A percentile compares a stretch with the other conserved stretches of the same genome.
Evolutionary conservation across 1,139 yeast species (phyloP).

Genomic region (Torulaspora pretoriensis): DNA sequence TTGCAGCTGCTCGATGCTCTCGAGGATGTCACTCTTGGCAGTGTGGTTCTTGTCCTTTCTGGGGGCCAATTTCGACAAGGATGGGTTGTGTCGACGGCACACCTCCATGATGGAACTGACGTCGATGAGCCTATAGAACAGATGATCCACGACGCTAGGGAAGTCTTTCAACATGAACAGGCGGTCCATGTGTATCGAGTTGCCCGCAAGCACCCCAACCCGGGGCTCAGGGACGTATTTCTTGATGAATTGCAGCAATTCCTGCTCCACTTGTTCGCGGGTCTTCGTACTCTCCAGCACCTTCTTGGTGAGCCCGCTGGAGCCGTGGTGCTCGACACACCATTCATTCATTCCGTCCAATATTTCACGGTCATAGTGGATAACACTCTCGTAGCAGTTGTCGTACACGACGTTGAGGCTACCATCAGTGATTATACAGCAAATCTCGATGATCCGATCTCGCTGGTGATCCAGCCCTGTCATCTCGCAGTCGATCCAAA

Average conservation of each 20-base stretch:
- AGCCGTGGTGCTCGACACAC: conserved; percentile 78
- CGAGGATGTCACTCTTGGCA: conserved; percentile 81
- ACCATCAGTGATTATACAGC: conserved; percentile 86
- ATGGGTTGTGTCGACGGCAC: conserved; percentile 71
- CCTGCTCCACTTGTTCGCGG: conserved; percentile 55
- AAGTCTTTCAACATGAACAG: conserved; percentile 79
- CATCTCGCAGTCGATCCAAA: conserved; percentile 93
- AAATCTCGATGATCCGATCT: conserved; percentile 83
- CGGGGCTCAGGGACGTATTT: conserved; percentile 51
- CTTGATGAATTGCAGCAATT: conserved; percentile 58
- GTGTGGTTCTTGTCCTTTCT: conserved; percentile 69
- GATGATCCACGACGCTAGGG: conserved; percentile 65
- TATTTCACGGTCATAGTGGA: conserved; percentile 61
- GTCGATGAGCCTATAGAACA: conserved; percentile 83
- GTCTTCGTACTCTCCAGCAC: conserved; percentile 57
- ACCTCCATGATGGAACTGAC: conserved; percentile 82
- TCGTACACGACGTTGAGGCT: conserved; percentile 60
- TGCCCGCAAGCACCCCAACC: conserved; percentile 78
- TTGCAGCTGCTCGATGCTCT: conserved; percentile 75
- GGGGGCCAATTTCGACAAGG: conserved; percentile 50
- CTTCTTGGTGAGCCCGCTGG: conserved; percentile 71
- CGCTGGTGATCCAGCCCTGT: conserved; percentile 77
- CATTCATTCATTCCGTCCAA: conserved; percentile 78
- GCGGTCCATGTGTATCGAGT: conserved; percentile 87
- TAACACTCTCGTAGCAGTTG: conserved; percentile 62